Conservation (phyloP, 495 filamentous ascomycete genomes). For the Pyrenula massariospora region DNA sequence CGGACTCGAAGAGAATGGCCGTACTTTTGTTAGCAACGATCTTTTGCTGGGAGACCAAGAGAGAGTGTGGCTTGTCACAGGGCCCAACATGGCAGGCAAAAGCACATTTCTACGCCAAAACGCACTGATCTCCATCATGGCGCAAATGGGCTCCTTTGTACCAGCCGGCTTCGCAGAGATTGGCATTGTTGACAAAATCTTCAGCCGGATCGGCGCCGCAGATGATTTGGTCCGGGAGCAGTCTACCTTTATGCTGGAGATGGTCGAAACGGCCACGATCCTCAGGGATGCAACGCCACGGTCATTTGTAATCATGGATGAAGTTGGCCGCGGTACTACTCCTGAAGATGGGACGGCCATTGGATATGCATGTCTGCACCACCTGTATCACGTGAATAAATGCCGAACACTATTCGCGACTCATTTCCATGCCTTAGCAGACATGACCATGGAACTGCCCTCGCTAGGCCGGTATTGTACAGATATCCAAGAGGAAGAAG, state of each 20-base stretch:
- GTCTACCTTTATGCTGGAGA: slow-evolving; percentile 79
- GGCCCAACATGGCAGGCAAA: slow-evolving; percentile 99
- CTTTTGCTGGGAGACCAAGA: slow-evolving; percentile 63
- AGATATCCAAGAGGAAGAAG: slow-evolving; percentile 59
- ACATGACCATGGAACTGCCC: slow-evolving; percentile 57
- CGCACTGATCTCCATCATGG: slow-evolving; percentile 83
- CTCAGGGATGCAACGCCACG: slow-evolving; percentile 37
- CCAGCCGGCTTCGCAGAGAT: slow-evolving; percentile 76
- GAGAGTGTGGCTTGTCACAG: slow-evolving; percentile 78
- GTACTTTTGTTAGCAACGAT: slow-evolving; percentile 77
- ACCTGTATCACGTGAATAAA: slow-evolving; percentile 62
- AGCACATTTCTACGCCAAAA: slow-evolving; percentile 91
- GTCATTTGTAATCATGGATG: slow-evolving; percentile 97
- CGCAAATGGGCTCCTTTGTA: slow-evolving; percentile 85
- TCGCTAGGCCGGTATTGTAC: slow-evolving; percentile 75
- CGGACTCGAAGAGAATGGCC: slow-evolving; percentile 66
- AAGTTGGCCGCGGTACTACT: slow-evolving; percentile 88
- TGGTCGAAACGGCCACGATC: slow-evolving; percentile 41
- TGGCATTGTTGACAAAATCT: slow-evolving; percentile 83
- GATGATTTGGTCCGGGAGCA: slow-evolving; percentile 88
- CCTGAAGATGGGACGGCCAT: slow-evolving; percentile 84
- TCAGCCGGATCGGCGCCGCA: slow-evolving; percentile 82
- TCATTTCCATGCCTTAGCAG: slow-evolving; percentile 79
- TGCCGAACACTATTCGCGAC: slow-evolving; percentile 85
- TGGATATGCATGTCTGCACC: slow-evolving; percentile 76